A percentile compares a stretch with the other conserved stretches of the same genome.
These are phyloP conservation scores for Beauveria bassiana DNA, from an alignment of 2,329 filamentous ascomycete genomes.

Conservation along the genomic window DNA sequence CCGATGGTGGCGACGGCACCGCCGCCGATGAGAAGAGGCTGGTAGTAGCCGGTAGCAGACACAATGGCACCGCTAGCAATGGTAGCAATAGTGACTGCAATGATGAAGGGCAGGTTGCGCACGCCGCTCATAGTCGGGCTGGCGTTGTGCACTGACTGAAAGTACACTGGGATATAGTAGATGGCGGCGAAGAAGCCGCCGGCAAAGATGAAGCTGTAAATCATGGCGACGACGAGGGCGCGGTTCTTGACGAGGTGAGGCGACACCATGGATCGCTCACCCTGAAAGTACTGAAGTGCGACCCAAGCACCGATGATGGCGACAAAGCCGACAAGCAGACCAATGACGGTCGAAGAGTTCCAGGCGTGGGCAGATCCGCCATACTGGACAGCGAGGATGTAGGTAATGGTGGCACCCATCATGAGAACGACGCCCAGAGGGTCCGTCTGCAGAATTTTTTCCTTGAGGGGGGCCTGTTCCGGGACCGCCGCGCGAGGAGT, in stretches of 20 bases:
- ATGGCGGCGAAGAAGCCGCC: constrained; percentile 30
- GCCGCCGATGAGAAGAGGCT: constrained; percentile 38
- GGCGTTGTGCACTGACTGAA: constrained; percentile 26
- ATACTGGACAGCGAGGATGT: constrained; percentile 35
- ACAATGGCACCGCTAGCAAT: constrained; percentile 32
- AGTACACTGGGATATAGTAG: constrained; percentile 34
- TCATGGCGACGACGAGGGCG: constrained; percentile 24
- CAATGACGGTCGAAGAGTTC: constrained; percentile 27
- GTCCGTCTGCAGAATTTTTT: constrained; percentile 37
- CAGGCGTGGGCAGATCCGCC: constrained; percentile 33
- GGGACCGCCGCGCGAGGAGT: constrained; percentile 28
- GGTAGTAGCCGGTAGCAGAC: constrained; percentile 32
- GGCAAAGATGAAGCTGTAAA: constrained; percentile 30
- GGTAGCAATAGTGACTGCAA: constrained; percentile 35
- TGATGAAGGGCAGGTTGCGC: constrained; percentile 30
- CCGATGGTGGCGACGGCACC: constrained; percentile 35
- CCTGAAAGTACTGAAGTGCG: constrained; percentile 28
- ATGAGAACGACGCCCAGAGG: constrained; percentile 31
- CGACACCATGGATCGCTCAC: constrained; percentile 33
- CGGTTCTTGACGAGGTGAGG: constrained; percentile 27
- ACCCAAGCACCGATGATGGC: constrained; percentile 24
- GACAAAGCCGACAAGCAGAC: constrained; percentile 26
- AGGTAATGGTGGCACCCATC: constrained; percentile 31
- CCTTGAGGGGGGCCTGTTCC: constrained; percentile 22
- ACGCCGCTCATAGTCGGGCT: constrained; percentile 29